Evolutionary conservation across 2,329 filamentous ascomycete genomes (phyloP).

Genomic region (Ophiostoma quercus): DNA sequence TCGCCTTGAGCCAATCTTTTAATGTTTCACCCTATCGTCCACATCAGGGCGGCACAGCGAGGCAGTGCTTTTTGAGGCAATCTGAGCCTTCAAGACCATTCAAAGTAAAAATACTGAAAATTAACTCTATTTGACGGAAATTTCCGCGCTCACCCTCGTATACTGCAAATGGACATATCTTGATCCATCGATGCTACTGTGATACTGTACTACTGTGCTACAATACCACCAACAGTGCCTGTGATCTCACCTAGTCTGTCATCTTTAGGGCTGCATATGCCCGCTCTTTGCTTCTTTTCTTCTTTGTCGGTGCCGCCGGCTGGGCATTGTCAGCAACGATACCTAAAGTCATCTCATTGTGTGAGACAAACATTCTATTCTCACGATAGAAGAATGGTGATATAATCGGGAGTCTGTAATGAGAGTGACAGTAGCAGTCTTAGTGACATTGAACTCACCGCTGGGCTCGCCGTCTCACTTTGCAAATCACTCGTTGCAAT

Average conservation of each 20-base stretch:
- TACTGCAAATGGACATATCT: not conserved
- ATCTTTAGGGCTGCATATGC: slow-evolving; percentile 1
- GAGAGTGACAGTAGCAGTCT: not conserved
- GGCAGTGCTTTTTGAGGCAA: not conserved
- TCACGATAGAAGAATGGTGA: not conserved
- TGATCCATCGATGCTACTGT: not conserved
- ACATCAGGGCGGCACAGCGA: not conserved
- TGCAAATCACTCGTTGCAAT: not conserved
- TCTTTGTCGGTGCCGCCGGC: not conserved
- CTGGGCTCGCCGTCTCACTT: not conserved
- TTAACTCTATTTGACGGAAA: not conserved
- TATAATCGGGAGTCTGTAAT: not conserved
- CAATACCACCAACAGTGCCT: not conserved
- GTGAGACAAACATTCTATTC: not conserved
- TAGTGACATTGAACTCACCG: not conserved
- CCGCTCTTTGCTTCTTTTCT: not conserved
- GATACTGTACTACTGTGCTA: not conserved
- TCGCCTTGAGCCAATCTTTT: not conserved
- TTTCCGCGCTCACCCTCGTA: not conserved
- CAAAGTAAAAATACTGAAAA: not conserved
- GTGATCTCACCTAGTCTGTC: not conserved
- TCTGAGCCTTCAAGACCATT: not conserved
- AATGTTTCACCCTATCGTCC: not conserved
- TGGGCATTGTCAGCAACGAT: not conserved
- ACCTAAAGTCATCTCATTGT: not conserved